Conservation (phyloP, 2,329 filamentous ascomycete species). For the Niveomyces coronatus region DNA sequence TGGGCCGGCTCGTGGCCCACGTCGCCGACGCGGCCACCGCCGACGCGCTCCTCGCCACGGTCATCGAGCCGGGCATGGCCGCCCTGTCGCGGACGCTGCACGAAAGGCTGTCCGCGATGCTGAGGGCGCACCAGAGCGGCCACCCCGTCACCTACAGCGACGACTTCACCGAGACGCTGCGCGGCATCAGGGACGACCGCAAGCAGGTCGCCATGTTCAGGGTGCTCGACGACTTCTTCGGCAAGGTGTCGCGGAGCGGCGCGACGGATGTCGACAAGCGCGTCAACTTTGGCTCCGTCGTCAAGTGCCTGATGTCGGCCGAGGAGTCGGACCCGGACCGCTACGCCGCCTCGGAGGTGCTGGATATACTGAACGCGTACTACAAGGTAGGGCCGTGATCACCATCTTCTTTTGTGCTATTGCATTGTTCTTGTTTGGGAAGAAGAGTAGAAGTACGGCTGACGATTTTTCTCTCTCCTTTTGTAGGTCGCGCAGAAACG, state of each 20-base stretch:
- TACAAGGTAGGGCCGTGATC: slow-evolving; percentile 24
- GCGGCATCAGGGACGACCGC: no score
- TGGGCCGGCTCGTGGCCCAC: slow-evolving; percentile 8
- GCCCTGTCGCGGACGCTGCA: slow-evolving; percentile 20
- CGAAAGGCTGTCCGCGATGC: slow-evolving; percentile 32
- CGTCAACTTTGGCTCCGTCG: no score
- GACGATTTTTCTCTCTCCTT: not conserved
- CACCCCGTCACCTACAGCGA: slow-evolving; percentile 47
- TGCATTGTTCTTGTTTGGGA: not conserved
- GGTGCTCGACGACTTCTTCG: no score
- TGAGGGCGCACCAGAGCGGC: slow-evolving; percentile 29
- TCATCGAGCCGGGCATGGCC: slow-evolving; percentile 15
- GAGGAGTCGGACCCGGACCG: slow-evolving; percentile 19
- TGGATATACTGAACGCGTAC: slow-evolving; percentile 30
- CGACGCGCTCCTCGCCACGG: slow-evolving; percentile 6
- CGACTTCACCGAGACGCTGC: slow-evolving; percentile 32
- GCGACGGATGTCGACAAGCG: no score
- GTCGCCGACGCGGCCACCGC: slow-evolving; percentile 13
- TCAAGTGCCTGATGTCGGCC: no score
- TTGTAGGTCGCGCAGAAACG: slow-evolving; percentile 15
- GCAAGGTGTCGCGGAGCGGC: no score
- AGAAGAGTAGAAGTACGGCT: not conserved
- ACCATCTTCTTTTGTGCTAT: not conserved
- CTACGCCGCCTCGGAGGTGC: slow-evolving; percentile 20
- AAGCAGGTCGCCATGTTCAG: no score